Conservation (phyloP, 192 early-diverging fungal genomes). For the Chytriomyces sp. region DNA sequence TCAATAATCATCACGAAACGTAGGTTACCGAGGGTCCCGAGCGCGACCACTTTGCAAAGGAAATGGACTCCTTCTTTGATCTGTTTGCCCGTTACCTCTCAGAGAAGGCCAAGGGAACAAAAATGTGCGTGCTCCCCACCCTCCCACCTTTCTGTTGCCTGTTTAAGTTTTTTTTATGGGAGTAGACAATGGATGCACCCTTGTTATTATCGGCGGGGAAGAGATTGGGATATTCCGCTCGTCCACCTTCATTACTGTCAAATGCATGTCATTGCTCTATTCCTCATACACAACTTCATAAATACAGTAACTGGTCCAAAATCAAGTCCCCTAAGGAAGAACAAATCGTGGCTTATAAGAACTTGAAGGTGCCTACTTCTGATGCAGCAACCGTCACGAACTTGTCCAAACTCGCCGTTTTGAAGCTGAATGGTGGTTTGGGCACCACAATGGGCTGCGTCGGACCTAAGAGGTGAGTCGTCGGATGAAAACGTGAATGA, state of each 20-base stretch:
- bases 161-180: background rate
- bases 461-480: constrained; percentile 90
- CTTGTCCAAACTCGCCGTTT: constrained; percentile 90
- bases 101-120: constrained; percentile 75
- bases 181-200: too few species aligned
- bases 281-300: background rate
- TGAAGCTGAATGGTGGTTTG: constrained; percentile 98
- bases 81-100: constrained; percentile 75
- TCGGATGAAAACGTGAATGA: too few species aligned
- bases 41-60: constrained; percentile 50
- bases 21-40: constrained; percentile 61
- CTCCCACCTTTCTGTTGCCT: background rate
- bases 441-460: constrained; percentile 99
- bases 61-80: constrained; percentile 56
- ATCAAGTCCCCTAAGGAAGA: constrained; percentile 90
- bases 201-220: too few species aligned
- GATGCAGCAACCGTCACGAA: constrained; percentile 52
- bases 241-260: too few species aligned
- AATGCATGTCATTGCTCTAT: too few species aligned
- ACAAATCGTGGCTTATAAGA: constrained; percentile 76
- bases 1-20: too few species aligned
- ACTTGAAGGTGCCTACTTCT: constrained; percentile 53
- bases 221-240: too few species aligned
- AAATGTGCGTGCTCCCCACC: constrained; percentile 58
- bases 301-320: constrained; percentile 86